A percentile compares a stretch with the other conserved stretches of the same genome.
Conservation (phyloP, 2,329 filamentous ascomycete species). For the Apiospora arundinis region DNA sequence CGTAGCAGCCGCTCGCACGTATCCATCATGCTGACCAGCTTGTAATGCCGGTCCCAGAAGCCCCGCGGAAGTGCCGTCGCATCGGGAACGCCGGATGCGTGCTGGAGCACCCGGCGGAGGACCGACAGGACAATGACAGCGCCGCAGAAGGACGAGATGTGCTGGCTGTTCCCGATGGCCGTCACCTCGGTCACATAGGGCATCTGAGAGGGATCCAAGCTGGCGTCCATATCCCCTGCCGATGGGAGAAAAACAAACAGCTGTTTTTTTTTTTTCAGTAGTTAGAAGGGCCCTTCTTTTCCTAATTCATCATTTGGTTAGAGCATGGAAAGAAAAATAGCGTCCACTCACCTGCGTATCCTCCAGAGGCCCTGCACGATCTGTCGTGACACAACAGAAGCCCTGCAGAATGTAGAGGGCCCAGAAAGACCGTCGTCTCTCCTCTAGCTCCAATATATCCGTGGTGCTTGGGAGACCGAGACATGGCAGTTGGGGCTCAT, state of each 20-base stretch:
- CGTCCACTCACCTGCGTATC: not conserved
- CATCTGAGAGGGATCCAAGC: not conserved
- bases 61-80: not conserved
- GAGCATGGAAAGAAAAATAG: not conserved
- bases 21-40: conserved; percentile 24
- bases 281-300: not conserved
- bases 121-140: conserved; percentile 27
- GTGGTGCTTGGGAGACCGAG: not conserved
- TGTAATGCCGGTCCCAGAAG: conserved; percentile 27
- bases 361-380: not conserved
- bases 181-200: not conserved
- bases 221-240: not conserved
- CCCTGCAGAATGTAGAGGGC: conserved; percentile 2
- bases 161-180: not conserved
- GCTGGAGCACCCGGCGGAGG: conserved; percentile 26
- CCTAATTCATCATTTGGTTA: not conserved
- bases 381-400: conserved; percentile 8
- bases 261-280: not conserved
- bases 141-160: conserved; percentile 26
- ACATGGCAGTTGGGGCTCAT: not conserved
- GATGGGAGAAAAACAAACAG: conserved; percentile 3
- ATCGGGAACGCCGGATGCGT: not conserved
- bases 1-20: conserved; percentile 25
- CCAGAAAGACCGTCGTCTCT: not conserved
- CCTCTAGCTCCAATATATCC: not conserved